Evolutionary conservation across 257 asterid species (phyloP).

Genomic region (Nemophila menziesii): DNA sequence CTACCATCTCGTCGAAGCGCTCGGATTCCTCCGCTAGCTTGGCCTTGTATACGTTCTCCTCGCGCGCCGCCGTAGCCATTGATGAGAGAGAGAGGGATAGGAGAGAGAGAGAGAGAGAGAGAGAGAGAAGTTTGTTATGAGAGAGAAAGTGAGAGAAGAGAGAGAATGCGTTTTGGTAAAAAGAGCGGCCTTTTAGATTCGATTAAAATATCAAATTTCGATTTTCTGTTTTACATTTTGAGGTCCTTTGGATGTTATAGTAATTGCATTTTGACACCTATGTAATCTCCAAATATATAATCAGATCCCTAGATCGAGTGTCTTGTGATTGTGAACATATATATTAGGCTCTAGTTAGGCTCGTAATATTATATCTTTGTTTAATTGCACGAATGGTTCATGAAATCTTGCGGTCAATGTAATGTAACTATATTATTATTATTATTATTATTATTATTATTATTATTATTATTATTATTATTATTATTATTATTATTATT

Average conservation of each 20-base stretch:
- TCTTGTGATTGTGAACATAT: too few species aligned
- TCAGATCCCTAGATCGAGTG: background rate
- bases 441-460: too few species aligned
- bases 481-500: too few species aligned
- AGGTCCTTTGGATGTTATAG: background rate
- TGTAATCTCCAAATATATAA: too few species aligned
- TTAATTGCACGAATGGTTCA: too few species aligned
- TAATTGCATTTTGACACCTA: background rate
- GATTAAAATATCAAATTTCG: constrained; percentile 6
- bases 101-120: constrained; percentile 10
- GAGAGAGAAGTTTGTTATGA: constrained; percentile 5
- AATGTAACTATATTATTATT: too few species aligned
- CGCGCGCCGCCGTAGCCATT: constrained; percentile 27
- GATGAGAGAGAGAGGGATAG: constrained; percentile 2
- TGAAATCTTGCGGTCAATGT: too few species aligned
- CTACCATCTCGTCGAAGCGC: constrained; percentile 92
- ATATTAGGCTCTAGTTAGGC: too few species aligned
- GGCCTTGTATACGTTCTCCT: constrained; percentile 80
- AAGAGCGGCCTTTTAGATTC: constrained; percentile 11
- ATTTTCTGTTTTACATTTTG: background rate
- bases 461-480: too few species aligned
- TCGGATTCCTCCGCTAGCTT: constrained; percentile 90
- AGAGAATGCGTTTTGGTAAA: background rate
- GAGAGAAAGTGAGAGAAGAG: constrained; percentile 2
- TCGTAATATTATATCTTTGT: too few species aligned